A percentile compares a stretch with the other conserved stretches of the same genome.
phyloP scores from a whole-genome alignment of 2,329 filamentous ascomycete species.

The Leptographium flavum region DNA sequence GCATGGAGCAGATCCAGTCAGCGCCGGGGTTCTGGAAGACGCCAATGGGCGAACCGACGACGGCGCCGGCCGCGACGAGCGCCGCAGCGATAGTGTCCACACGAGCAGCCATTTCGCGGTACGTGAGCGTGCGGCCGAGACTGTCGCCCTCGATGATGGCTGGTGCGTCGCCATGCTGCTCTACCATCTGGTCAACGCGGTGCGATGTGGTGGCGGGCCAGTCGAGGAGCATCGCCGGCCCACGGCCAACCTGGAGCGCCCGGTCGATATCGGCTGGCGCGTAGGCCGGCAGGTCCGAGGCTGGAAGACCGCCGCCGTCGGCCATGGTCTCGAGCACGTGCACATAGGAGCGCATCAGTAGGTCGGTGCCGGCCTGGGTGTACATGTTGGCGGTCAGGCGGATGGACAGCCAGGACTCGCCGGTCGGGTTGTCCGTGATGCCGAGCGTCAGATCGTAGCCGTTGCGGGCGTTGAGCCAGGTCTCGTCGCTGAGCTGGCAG shows the following conservation, averaged over 20 bases:
- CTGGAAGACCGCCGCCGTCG: not conserved
- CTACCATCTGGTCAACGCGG: not conserved
- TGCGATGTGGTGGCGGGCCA: not conserved
- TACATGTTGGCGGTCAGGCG: constrained; percentile 20
- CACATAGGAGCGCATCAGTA: constrained; percentile 13
- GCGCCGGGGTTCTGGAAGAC: not conserved
- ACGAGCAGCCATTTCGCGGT: not conserved
- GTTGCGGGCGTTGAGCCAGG: constrained; percentile 9
- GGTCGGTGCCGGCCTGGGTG: constrained; percentile 12
- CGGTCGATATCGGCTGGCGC: not conserved
- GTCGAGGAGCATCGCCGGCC: not conserved
- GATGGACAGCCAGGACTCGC: constrained; percentile 12
- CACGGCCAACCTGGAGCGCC: not conserved
- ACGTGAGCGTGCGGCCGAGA: not conserved
- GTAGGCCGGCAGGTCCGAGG: not conserved
- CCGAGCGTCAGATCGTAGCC: constrained; percentile 22
- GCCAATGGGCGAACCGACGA: not conserved
- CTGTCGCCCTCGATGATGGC: not conserved
- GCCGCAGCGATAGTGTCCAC: not conserved
- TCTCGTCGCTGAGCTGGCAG: constrained; percentile 10
- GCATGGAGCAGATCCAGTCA: constrained; percentile 25
- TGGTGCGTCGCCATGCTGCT: not conserved
- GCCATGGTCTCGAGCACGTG: not conserved
- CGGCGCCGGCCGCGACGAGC: not conserved
- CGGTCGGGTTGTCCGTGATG: constrained; percentile 18